Evolutionary conservation across 192 early-diverging fungal genomes (phyloP).

Genomic region (Spizellomyces sp.): DNA sequence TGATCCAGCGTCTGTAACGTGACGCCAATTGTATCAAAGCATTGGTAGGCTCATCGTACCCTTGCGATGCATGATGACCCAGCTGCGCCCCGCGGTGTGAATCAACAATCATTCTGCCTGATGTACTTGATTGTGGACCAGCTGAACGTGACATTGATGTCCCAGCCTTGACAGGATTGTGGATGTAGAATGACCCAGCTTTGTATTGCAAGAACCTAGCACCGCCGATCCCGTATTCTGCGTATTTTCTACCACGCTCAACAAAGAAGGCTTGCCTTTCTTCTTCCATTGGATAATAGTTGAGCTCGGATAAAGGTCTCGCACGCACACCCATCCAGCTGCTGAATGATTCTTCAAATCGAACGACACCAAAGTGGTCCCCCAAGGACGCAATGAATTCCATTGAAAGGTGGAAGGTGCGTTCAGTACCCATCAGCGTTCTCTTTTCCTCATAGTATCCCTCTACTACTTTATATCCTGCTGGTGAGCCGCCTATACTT

Average conservation of each 20-base stretch:
- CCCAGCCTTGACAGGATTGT: constrained; percentile 9
- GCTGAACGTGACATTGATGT: not conserved
- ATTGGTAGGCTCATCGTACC: constrained; percentile 46
- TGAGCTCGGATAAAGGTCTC: constrained; percentile 28
- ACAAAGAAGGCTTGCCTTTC: constrained; percentile 8
- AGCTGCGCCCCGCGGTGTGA: constrained; percentile 34
- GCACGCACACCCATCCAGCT: constrained; percentile 44
- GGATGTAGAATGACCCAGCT: constrained; percentile 37
- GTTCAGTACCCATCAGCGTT: constrained; percentile 45
- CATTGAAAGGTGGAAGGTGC: constrained; percentile 40
- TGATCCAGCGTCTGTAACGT: constrained; percentile 40
- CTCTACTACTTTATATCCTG: constrained; percentile 36
- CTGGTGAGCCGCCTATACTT: constrained; percentile 27
- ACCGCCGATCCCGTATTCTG: constrained; percentile 10
- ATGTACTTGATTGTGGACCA: not conserved
- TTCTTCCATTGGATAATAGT: constrained; percentile 18
- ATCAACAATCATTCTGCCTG: constrained; percentile 51
- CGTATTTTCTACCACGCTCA: constrained; percentile 40
- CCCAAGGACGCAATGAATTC: constrained; percentile 45
- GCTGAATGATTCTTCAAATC: constrained; percentile 44
- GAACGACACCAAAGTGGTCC: constrained; percentile 34
- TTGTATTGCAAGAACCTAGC: constrained; percentile 32
- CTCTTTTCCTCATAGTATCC: constrained; percentile 44
- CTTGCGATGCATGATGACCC: constrained; percentile 51
- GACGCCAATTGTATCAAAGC: constrained; percentile 40